These are phyloP conservation scores for Saccharomyces hybrid DNA, from an alignment of 1,139 yeast species.

Conservation along the genomic window DNA sequence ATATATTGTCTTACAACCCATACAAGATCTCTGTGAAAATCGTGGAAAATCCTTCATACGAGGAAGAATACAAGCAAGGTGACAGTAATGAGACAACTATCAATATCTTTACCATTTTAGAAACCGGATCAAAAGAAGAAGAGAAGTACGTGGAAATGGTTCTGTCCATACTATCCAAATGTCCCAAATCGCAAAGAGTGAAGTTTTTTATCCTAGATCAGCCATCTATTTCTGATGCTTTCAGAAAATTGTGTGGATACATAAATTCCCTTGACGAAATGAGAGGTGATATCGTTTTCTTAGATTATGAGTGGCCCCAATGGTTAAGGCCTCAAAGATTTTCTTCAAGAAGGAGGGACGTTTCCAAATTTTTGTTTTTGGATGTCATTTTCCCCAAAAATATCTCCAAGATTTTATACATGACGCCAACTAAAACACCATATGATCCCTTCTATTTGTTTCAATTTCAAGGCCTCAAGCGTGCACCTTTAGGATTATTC, in stretches of 20 bases:
- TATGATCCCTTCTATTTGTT: conserved; percentile 47
- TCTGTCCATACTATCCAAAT: conserved; percentile 59
- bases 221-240: conserved; percentile 56
- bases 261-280: conserved; percentile 41
- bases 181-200: conserved; percentile 43
- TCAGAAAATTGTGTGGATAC: conserved; percentile 52
- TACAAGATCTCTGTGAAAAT: conserved; percentile 3
- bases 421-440: conserved; percentile 71
- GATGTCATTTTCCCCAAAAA: conserved; percentile 83
- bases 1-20: conserved; percentile 12
- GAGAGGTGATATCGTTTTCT: conserved; percentile 46
- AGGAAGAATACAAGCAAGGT: neutral
- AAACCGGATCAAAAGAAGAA: conserved; percentile 67
- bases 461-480: conserved; percentile 2
- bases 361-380: conserved; percentile 74
- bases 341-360: conserved; percentile 77
- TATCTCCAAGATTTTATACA: conserved; percentile 67
- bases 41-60: neutral
- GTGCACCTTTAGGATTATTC: conserved; percentile 14
- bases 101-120: conserved; percentile 76
- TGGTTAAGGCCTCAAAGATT: conserved; percentile 78
- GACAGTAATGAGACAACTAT: conserved; percentile 45
- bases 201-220: conserved; percentile 88
- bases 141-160: conserved; percentile 70
- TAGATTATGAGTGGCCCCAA: conserved; percentile 84